Evolutionary conservation across 768 basidiomycete genomes (phyloP), one percentile per base, ranked within the genome.

Genomic region (Rhizopogon vinicolor): DNA sequence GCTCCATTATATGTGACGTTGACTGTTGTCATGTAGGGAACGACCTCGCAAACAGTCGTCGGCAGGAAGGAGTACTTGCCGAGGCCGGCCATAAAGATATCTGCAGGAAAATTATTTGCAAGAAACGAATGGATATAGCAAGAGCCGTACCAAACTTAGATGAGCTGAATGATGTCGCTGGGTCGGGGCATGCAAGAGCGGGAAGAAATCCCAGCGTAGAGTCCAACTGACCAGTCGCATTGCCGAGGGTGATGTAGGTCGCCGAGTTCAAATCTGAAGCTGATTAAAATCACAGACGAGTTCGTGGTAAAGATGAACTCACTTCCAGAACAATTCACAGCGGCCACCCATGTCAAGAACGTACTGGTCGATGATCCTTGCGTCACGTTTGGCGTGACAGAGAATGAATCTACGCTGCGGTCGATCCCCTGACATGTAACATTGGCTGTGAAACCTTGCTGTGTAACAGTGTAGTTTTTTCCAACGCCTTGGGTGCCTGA

Each of bases 391-490:
- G 45, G 29, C 1, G 0, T 1, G 12, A 19, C 3, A 7, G 3
- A 1, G n/a, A 33, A 46, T 18, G 3, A 1, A 33, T 46, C 7
- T 13, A 31, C n/a, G 13, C 45, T 46, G 31, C 18, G 45, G 31
- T 46, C 45, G 12, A 46, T 46, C 7, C 25, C 41, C 13, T 52
- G 54, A 9, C 54, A 55, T n/a, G 46, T 12, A 31, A 63, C 55
- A 12, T 63, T 29, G 14, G 61, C 62, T 16, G 58, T 63, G 10
- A 63, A n/a, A 22, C 62, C 62, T 43, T 63, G 62, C 44, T 64
- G 62, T 25, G n/a, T 13, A 14, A 63, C 14, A 1, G 49, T 40
- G 16, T 43, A 57, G 31, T 55, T 57, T 28, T 22, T 46, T 5
- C 7, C 2, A 18, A 57, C 10, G 40, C 56, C 56, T 19, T 9